Percentiles rank a stretch among this genome's conserved stretches.
Conservation (phyloP, 1,139 yeast species). For the Candida pseudocylindracea region DNA sequence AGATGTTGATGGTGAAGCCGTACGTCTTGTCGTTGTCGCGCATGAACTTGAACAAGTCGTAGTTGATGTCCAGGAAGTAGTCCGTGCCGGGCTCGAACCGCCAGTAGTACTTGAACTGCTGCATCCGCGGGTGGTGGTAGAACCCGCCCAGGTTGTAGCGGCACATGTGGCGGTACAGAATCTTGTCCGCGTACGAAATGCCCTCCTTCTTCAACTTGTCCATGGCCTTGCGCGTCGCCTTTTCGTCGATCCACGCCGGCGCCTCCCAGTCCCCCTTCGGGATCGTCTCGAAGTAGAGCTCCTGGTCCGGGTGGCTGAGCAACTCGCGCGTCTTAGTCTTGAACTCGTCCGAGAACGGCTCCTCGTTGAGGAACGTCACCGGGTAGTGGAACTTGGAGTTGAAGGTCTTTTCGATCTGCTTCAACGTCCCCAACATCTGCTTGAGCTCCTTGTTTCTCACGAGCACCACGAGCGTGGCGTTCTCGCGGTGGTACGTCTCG, state of each 20-base stretch:
- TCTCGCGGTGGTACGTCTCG: constrained; percentile 8
- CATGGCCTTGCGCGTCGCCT: constrained; percentile 17
- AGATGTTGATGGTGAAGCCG: constrained; percentile 47
- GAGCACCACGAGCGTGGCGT: constrained; percentile 27
- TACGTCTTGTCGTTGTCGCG: constrained; percentile 37
- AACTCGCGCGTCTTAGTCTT: constrained; percentile 2
- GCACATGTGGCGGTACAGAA: constrained; percentile 67
- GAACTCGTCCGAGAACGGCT: constrained; percentile 16
- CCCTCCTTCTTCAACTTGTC: constrained; percentile 16
- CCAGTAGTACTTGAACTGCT: constrained; percentile 44
- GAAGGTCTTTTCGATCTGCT: constrained; percentile 23
- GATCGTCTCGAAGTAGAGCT: constrained; percentile 34
- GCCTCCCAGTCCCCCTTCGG: constrained; percentile 38
- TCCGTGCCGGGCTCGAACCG: constrained; percentile 58
- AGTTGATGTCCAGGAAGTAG: constrained; percentile 44
- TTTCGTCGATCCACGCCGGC: constrained; percentile 30
- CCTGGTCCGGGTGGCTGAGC: constrained; percentile 17
- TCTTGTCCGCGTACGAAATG: constrained; percentile 38
- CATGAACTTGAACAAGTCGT: constrained; percentile 62
- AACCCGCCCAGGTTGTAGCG: constrained; percentile 45
- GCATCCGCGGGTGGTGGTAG: constrained; percentile 37
- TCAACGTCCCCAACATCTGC: constrained; percentile 19
- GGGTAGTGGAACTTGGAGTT: constrained; percentile 21
- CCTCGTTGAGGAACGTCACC: constrained; percentile 23
- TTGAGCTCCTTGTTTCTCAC: constrained; percentile 18